Evolutionary conservation across 2,329 filamentous ascomycete genomes (phyloP), one percentile per base, ranked within the genome.

Genomic region (Neonectria hederae): DNA sequence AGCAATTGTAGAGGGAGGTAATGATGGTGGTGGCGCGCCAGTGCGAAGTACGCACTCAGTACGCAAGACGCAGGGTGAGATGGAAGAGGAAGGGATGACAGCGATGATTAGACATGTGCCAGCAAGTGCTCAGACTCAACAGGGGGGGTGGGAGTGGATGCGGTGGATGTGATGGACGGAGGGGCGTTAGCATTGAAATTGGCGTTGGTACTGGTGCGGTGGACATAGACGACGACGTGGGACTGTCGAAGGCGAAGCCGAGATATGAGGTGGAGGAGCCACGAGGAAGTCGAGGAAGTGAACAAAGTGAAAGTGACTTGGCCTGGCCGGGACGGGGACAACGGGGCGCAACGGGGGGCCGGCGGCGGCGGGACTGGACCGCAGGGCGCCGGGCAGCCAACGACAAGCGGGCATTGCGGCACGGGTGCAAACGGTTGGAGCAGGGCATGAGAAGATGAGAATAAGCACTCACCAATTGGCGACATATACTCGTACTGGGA

Each of bases 391-490:
- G 67, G 61, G 63, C 71, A 79, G 78, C 84, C 83, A 86, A 86
- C 83, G 76, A 76, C 68, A 81, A 70, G 55, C 70, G 74, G 73
- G 69, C 71, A 77, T 80, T 76, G 75, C 66, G 72, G 81, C 81
- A 85, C 84, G 81, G 80, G 81, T 77, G 75, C 70, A 79, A 81
- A 82, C 83, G 83, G 84, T 70, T 71, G 68, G 71, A 71, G 65
- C 66, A 72, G 69, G 72, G 68, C 65, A 65, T 70, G 68, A 69
- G 74, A 77, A 68, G 65, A 64, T 70, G 67, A 69, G 74, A 77
- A 71, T 71, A 72, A 70, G 64, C 72, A 79, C 85, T 83, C 78
- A 87, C 86, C 86, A 78, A 87, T 85, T 77, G 85, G 86, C 72
- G 79, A 81, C 70, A 87, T 81, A 78, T 82, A 85, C 67, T 79